Conservation (phyloP, 2,329 filamentous ascomycete genomes). For the Venturia oleaginea region DNA sequence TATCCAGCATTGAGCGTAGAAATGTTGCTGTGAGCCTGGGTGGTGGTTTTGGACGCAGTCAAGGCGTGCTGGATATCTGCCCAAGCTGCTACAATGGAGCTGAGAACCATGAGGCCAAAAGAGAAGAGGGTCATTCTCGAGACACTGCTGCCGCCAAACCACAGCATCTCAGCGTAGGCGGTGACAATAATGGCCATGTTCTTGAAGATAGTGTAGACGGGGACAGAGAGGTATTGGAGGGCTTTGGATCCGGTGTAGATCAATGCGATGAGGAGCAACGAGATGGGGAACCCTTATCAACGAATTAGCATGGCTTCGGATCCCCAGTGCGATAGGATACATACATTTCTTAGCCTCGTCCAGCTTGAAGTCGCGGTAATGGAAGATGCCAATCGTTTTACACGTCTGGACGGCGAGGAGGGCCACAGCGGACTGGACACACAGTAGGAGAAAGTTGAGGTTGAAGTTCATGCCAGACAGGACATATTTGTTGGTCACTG, state of each 20-base stretch:
- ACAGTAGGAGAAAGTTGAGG: slow-evolving; percentile 89
- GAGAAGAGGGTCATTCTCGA: slow-evolving; percentile 81
- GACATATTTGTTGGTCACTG: slow-evolving; percentile 98
- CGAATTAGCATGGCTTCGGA: background rate
- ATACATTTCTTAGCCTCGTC: slow-evolving; percentile 89
- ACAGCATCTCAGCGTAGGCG: slow-evolving; percentile 94
- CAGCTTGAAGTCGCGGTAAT: slow-evolving; percentile 71
- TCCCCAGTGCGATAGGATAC: slow-evolving; percentile 24
- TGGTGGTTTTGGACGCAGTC: slow-evolving; percentile 44
- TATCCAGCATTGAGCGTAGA: slow-evolving; percentile 91
- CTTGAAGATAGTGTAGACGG: slow-evolving; percentile 99
- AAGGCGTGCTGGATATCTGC: slow-evolving; percentile 87
- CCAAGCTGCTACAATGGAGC: slow-evolving; percentile 91
- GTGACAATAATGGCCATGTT: slow-evolving; percentile 98
- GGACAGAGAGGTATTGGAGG: slow-evolving; percentile 90
- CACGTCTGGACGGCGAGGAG: slow-evolving; percentile 72
- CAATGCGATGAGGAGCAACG: slow-evolving; percentile 92
- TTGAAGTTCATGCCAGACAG: slow-evolving; percentile 87
- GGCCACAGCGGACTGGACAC: slow-evolving; percentile 84
- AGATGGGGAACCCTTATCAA: slow-evolving; percentile 80
- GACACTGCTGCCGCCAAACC: slow-evolving; percentile 83
- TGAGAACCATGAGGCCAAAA: slow-evolving; percentile 93
- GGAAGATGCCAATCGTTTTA: slow-evolving; percentile 75
- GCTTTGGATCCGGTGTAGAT: slow-evolving; percentile 97
- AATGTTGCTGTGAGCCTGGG: slow-evolving; percentile 63